phyloP scores from a whole-genome alignment of 495 filamentous ascomycete species.

The Aspergillus nidulans region DNA sequence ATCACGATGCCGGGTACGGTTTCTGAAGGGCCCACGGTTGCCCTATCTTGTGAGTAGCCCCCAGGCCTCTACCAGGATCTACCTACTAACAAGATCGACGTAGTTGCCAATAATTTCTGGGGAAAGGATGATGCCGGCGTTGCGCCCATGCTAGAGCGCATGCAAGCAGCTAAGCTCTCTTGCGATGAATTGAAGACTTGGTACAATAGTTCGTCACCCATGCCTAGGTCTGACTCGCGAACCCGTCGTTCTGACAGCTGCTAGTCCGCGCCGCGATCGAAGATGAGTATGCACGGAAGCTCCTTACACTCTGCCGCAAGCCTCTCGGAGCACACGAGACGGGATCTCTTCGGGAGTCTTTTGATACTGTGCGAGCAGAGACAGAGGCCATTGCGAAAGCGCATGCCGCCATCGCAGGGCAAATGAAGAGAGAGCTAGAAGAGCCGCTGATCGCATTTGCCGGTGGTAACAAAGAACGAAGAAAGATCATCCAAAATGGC shows the following conservation, averaged over 20 bases:
- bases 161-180: conserved; percentile 92
- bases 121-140: conserved; percentile 98
- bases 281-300: conserved; percentile 94
- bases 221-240: neutral
- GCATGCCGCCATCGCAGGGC: conserved; percentile 79
- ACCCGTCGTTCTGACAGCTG: conserved; percentile 10
- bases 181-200: conserved; percentile 92
- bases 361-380: conserved; percentile 84
- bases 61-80: neutral
- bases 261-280: conserved; percentile 87
- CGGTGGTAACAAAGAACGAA: conserved; percentile 87
- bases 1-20: conserved; percentile 57
- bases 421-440: conserved; percentile 97
- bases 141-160: conserved; percentile 85
- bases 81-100: conserved; percentile 14
- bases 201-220: conserved; percentile 62
- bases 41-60: conserved; percentile 54
- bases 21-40: conserved; percentile 59
- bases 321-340: conserved; percentile 83
- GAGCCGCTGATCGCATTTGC: conserved; percentile 89
- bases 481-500: conserved; percentile 90
- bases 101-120: conserved; percentile 99
- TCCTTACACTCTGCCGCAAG: conserved; percentile 81
- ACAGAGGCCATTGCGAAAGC: conserved; percentile 93
- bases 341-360: conserved; percentile 74